These are phyloP conservation scores for Terfezia boudieri DNA, from an alignment of 495 filamentous ascomycete species.

Conservation along the genomic window DNA sequence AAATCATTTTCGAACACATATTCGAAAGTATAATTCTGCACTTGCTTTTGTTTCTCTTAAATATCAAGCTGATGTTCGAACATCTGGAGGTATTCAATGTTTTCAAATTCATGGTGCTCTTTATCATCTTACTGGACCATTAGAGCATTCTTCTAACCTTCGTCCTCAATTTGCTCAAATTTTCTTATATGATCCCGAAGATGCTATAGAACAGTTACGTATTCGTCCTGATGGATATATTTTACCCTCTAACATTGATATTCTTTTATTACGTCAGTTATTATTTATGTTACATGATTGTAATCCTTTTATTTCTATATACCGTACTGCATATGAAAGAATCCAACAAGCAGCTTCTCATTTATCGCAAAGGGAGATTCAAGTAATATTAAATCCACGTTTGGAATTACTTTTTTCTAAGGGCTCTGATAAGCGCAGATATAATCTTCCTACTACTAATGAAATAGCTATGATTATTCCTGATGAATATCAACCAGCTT, in stretches of 20 bases:
- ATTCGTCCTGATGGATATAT: not conserved
- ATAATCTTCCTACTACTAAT: not conserved
- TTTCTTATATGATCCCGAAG: not conserved
- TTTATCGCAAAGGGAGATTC: not conserved
- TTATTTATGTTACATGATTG: not conserved
- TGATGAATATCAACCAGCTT: not conserved
- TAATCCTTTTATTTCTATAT: not conserved
- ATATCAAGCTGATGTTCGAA: not conserved
- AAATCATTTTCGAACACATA: not conserved
- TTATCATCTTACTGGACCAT: not conserved
- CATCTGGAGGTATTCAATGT: not conserved
- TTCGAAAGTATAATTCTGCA: constrained; percentile 4
- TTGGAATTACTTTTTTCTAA: not conserved
- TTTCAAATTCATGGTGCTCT: not conserved
- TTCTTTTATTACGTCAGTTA: not conserved
- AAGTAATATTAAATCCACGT: not conserved
- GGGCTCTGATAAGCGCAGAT: not conserved
- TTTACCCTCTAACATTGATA: not conserved
- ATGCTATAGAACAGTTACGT: not conserved
- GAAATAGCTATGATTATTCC: constrained; percentile 1
- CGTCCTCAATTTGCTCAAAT: not conserved
- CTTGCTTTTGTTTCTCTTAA: not conserved
- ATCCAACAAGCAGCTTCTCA: not conserved
- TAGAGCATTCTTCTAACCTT: not conserved
- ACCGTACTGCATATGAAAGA: not conserved